A percentile compares a stretch with the other conserved stretches of the same genome.
Evolutionary conservation across 768 basidiomycete genomes (phyloP).

Genomic region (Lentinus brumalis): DNA sequence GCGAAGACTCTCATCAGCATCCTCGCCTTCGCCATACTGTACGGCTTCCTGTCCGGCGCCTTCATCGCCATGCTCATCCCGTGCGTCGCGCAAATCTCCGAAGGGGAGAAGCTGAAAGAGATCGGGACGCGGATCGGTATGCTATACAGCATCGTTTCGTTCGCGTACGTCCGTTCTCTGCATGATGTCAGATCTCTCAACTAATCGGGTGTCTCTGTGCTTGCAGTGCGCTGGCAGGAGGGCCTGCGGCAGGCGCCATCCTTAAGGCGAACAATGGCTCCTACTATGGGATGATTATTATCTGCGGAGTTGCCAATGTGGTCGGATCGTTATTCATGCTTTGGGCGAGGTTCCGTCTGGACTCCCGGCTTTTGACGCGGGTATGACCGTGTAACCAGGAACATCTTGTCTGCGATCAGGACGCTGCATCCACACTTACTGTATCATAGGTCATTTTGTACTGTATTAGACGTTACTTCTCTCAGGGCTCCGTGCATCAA

Average conservation of each 20-base stretch:
- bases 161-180: constrained; percentile 57
- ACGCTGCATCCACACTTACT: too few relatives aligned
- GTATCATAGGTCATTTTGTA: too few relatives aligned
- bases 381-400: not conserved
- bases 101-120: constrained; percentile 43
- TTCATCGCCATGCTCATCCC: constrained; percentile 69
- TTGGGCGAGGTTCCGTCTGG: constrained; percentile 31
- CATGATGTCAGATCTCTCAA: too few relatives aligned
- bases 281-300: constrained; percentile 52
- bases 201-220: not conserved
- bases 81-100: constrained; percentile 70
- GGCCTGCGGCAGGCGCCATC: constrained; percentile 63
- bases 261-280: constrained; percentile 49
- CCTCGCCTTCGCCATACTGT: constrained; percentile 53
- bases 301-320: constrained; percentile 63
- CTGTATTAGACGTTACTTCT: too few relatives aligned
- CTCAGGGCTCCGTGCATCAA: too few relatives aligned
- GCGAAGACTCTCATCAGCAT: constrained; percentile 42
- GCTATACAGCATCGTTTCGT: constrained; percentile 65
- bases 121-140: constrained; percentile 67
- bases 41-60: constrained; percentile 68
- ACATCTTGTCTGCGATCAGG: not conserved
- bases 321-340: constrained; percentile 60
- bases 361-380: constrained; percentile 8
- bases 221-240: constrained; percentile 64